Evolutionary conservation across 2,329 filamentous ascomycete species (phyloP).

Genomic region (Cyphellophora europaea): DNA sequence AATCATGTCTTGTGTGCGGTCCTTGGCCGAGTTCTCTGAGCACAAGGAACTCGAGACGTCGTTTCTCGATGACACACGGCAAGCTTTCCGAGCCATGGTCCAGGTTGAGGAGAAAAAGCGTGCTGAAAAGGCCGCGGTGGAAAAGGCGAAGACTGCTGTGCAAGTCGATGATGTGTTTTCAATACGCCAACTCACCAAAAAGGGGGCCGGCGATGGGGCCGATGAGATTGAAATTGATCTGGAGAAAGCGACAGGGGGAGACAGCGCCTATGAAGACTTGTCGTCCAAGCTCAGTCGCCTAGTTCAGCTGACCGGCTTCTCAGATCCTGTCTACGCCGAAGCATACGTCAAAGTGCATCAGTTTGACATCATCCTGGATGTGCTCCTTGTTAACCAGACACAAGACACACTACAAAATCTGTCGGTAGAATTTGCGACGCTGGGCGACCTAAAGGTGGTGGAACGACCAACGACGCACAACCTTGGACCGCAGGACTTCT

Average conservation of each 20-base stretch:
- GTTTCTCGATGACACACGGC: constrained; percentile 88
- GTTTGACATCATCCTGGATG: constrained; percentile 95
- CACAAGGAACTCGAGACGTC: constrained; percentile 86
- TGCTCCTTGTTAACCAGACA: constrained; percentile 94
- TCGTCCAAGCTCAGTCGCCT: constrained; percentile 92
- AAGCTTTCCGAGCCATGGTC: constrained; percentile 95
- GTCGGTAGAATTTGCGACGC: constrained; percentile 95
- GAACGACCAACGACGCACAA: constrained; percentile 95
- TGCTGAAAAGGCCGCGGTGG: constrained; percentile 82
- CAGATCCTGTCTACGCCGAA: constrained; percentile 96
- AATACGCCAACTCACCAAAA: constrained; percentile 88
- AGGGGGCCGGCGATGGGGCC: constrained; percentile 69
- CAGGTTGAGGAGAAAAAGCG: constrained; percentile 96
- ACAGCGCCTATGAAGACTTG: constrained; percentile 72
- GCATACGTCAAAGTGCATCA: constrained; percentile 98
- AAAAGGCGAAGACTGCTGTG: constrained; percentile 87
- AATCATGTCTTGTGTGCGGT: constrained; percentile 94
- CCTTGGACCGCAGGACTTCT: constrained; percentile 87
- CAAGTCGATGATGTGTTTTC: constrained; percentile 92
- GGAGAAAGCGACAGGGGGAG: constrained; percentile 88
- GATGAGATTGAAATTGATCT: constrained; percentile 86
- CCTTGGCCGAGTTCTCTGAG: constrained; percentile 78
- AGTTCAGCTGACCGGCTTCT: constrained; percentile 96
- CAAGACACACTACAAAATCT: constrained; percentile 93
- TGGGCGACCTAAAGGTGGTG: constrained; percentile 95